Base-by-base conservation (phyloP, 495 filamentous ascomycete species). In the Podospora tetraspora region DNA sequence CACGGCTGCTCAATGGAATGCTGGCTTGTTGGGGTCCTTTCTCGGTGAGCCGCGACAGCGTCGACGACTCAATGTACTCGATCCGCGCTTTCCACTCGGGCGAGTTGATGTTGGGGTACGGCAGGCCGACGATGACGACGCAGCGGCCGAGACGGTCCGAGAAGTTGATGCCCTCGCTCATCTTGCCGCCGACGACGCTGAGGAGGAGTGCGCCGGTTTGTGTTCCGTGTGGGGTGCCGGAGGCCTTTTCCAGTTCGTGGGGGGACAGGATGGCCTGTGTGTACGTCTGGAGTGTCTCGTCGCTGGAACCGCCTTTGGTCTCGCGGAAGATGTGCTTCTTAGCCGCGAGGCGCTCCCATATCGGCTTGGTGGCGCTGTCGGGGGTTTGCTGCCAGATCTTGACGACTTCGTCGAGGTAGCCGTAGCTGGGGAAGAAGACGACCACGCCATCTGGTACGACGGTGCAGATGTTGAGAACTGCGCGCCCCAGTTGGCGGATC, bases 111-210 rank as follows among this genome's bases (percentile, higher is more conserved):
- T 99, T 99, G 5, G 95, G 94, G 75, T 95, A 99, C 1, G 95
- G 95, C 0, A 98, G 82, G 3, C 95, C 95, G 58, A 98, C 86
- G 59, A 98, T 90, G 8, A 97, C 76, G 52, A 99, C 92, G 60
- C 91, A 93, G 56, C 95, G 88, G 4, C 95, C 95, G 12, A 99
- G 87, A 16, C 85, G 84, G 76, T 99, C 95, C 16, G 93, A 93
- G 83, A 99, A 99, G 78, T 99, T 99, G 81, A 99, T 98, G 66
- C 95, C 95, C 79, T 99, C 95, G 64, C 91, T 94, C 79, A 99
- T 86, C 70, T 93, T 95, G 32, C 95, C 95, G 56, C 95, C 94
- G 3, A 99, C 89, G n/a, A 99, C 92, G 52, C 91, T 91, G n/a
- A 99, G 85, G 3, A 99, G 84, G 11, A 97, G 82, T 0, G 90